Evolutionary conservation across 2,329 filamentous ascomycete genomes (phyloP).

Genomic region (Cordyceps cateniannulata): DNA sequence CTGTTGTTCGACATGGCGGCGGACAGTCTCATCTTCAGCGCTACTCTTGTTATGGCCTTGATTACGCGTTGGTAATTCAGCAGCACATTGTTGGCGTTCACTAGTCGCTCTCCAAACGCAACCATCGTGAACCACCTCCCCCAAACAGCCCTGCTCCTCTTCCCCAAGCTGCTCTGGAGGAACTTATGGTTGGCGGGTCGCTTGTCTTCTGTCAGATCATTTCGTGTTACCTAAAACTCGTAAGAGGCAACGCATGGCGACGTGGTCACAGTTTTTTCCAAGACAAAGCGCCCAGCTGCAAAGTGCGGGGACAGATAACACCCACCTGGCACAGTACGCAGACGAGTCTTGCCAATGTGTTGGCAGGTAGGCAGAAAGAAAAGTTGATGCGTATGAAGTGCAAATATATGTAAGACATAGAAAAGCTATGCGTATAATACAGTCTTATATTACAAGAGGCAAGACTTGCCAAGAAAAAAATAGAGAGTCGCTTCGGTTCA

Average conservation of each 20-base stretch:
- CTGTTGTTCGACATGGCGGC: neutral
- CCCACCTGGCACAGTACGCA: no score
- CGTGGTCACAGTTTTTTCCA: neutral
- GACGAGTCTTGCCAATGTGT: no score
- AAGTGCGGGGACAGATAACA: no score
- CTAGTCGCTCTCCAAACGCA: neutral
- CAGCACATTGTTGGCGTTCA: neutral
- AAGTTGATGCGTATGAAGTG: neutral
- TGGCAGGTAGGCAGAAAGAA: neutral
- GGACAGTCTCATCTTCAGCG: neutral
- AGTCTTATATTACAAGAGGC: neutral
- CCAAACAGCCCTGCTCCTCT: neutral
- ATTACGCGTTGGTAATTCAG: neutral
- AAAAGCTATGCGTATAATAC: neutral
- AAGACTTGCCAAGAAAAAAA: neutral
- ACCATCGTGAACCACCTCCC: neutral
- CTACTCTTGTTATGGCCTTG: neutral
- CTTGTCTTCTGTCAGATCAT: neutral
- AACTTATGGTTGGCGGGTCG: neutral
- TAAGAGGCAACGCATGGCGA: neutral
- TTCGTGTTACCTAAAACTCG: constrained; percentile 2
- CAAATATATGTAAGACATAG: neutral
- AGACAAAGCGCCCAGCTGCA: neutral
- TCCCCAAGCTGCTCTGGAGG: neutral
- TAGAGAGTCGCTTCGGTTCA: neutral